A percentile compares a stretch with the other conserved stretches of the same genome.
Evolutionary conservation across 345 rosid genomes (phyloP).

Genomic region (Alliaria petiolata): DNA sequence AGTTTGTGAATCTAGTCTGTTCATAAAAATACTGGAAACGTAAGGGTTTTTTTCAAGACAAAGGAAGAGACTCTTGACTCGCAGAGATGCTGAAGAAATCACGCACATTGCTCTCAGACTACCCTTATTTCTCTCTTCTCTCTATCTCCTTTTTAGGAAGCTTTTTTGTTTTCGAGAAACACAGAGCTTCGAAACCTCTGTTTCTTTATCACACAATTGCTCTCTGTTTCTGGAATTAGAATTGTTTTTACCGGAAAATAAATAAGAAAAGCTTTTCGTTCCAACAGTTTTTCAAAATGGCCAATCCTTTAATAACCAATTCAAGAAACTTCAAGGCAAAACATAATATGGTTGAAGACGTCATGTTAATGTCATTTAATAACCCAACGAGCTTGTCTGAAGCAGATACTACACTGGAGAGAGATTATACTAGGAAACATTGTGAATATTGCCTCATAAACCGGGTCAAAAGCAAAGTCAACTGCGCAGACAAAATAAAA

Average conservation of each 20-base stretch:
- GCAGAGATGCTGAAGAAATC: background rate
- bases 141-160: too few species aligned
- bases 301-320: background rate
- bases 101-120: too few species aligned
- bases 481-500: background rate
- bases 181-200: background rate
- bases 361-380: slow-evolving; percentile 15
- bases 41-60: too few species aligned
- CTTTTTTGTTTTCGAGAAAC: background rate
- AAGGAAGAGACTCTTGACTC: too few species aligned
- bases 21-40: background rate
- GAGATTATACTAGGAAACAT: background rate
- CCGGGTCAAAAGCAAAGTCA: slow-evolving; percentile 12
- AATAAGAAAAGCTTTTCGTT: background rate
- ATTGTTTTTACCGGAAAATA: too few species aligned
- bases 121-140: too few species aligned
- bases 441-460: slow-evolving; percentile 23
- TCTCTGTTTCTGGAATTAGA: background rate
- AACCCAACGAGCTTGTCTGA: slow-evolving; percentile 5
- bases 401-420: slow-evolving; percentile 17
- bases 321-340: background rate
- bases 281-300: background rate
- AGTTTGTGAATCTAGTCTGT: background rate
- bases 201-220: too few species aligned
- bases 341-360: background rate